Evolutionary conservation across 2,329 filamentous ascomycete genomes (phyloP).

Genomic region (Sclerotinia sclerotiorum): DNA sequence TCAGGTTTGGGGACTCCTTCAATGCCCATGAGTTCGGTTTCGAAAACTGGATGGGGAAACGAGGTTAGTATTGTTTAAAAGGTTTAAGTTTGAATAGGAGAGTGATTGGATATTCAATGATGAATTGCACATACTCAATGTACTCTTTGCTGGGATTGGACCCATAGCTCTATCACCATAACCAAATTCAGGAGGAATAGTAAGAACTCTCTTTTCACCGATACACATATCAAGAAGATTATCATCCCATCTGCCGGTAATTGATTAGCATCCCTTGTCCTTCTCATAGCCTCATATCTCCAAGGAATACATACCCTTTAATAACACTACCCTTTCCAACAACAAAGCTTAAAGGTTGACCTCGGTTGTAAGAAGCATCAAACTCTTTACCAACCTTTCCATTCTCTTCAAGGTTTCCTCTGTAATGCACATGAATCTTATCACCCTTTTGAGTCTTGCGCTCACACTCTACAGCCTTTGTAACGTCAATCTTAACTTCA

Average conservation of each 20-base stretch:
- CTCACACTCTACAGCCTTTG: constrained; percentile 71
- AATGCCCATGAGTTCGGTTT: constrained; percentile 87
- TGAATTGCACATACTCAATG: constrained; percentile 58
- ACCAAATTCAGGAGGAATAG: constrained; percentile 80
- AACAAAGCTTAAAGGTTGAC: constrained; percentile 72
- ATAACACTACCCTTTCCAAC: constrained; percentile 84
- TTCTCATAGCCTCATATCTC: neutral
- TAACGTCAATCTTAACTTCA: constrained; percentile 73
- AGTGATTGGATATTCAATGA: neutral
- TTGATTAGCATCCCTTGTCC: constrained; percentile 5
- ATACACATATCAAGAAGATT: constrained; percentile 93
- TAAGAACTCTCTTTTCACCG: constrained; percentile 87
- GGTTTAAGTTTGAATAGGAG: neutral
- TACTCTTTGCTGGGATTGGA: constrained; percentile 79
- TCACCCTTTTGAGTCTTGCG: constrained; percentile 77
- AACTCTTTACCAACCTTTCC: constrained; percentile 68
- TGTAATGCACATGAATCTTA: constrained; percentile 83
- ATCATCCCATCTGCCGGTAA: constrained; percentile 71
- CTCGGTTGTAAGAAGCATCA: constrained; percentile 80
- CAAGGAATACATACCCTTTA: constrained; percentile 62
- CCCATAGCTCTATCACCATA: constrained; percentile 77
- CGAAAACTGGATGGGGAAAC: constrained; percentile 62
- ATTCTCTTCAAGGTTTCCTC: constrained; percentile 67
- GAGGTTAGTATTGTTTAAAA: constrained; percentile 13
- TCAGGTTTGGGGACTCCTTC: constrained; percentile 56